Evolutionary conservation across 108 stramenopile species (phyloP).

Genomic region (Parietichytrium sp.): DNA sequence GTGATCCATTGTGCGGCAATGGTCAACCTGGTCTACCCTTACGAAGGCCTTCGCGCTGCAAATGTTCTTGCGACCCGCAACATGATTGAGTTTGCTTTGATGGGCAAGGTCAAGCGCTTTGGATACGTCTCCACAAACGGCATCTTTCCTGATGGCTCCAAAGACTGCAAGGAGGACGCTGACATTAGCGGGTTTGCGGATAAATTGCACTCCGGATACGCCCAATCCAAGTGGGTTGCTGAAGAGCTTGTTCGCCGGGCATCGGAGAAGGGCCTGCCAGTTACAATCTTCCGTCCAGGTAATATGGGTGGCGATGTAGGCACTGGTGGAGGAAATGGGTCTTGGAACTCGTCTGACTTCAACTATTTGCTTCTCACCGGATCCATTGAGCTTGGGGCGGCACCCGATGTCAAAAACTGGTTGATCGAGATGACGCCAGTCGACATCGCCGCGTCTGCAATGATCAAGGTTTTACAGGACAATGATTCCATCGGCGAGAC

Average conservation of each 20-base stretch:
- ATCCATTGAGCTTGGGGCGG: constrained; percentile 50
- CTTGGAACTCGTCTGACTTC: constrained; percentile 69
- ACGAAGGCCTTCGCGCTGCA: constrained; percentile 65
- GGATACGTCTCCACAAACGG: constrained; percentile 71
- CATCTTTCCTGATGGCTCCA: constrained; percentile 64
- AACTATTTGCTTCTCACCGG: constrained; percentile 67
- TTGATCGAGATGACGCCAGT: constrained; percentile 71
- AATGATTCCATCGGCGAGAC: constrained; percentile 19
- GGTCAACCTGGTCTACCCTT: constrained; percentile 70
- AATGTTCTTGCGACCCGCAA: constrained; percentile 76
- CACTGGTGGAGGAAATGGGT: constrained; percentile 57
- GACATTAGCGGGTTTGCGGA: constrained; percentile 50
- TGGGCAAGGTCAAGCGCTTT: constrained; percentile 67
- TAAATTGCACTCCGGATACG: constrained; percentile 64
- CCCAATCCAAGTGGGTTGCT: constrained; percentile 75
- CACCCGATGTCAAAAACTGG: constrained; percentile 52
- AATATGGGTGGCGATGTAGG: constrained; percentile 73
- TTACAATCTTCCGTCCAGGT: constrained; percentile 66
- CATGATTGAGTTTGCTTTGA: constrained; percentile 65
- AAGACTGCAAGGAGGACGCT: constrained; percentile 50
- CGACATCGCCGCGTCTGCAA: constrained; percentile 70
- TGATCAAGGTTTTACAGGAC: constrained; percentile 49
- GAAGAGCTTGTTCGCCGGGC: constrained; percentile 69
- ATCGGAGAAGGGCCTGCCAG: constrained; percentile 63
- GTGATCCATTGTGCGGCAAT: constrained; percentile 75